Evolutionary conservation across 2,329 filamentous ascomycete species (phyloP).

Genomic region (Arthrinium phaeospermum): DNA sequence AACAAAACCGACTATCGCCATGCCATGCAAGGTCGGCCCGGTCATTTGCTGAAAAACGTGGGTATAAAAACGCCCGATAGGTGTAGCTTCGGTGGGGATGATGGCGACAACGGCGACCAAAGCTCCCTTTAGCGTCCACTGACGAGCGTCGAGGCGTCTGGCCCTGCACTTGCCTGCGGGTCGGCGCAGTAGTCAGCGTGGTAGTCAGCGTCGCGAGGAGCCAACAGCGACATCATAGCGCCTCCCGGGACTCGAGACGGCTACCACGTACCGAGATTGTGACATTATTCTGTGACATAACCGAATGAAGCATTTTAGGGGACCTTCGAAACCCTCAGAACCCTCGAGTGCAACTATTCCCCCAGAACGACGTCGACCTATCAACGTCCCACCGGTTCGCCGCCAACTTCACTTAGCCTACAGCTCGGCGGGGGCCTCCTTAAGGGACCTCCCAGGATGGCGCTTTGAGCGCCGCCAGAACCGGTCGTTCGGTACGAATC

Average conservation of each 20-base stretch:
- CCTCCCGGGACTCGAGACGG: neutral
- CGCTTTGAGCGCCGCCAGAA: neutral
- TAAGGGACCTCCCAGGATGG: neutral
- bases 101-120: neutral
- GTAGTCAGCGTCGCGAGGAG: neutral
- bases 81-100: neutral
- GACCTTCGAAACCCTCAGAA: too few species aligned
- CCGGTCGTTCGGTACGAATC: neutral
- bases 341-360: neutral
- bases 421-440: neutral
- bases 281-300: neutral
- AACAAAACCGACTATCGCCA: neutral
- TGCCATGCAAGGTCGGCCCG: neutral
- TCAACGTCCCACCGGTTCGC: neutral
- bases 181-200: neutral
- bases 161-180: neutral
- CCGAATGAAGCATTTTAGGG: neutral
- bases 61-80: constrained; percentile 8
- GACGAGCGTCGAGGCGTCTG: neutral
- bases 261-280: constrained; percentile 2
- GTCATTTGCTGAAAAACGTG: constrained; percentile 5
- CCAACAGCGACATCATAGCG: neutral
- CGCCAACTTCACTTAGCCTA: neutral
- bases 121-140: neutral
- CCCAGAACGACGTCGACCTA: neutral